Base-by-base conservation (phyloP, 352 stramenopile species). In the Phytophthora citrophthora region DNA sequence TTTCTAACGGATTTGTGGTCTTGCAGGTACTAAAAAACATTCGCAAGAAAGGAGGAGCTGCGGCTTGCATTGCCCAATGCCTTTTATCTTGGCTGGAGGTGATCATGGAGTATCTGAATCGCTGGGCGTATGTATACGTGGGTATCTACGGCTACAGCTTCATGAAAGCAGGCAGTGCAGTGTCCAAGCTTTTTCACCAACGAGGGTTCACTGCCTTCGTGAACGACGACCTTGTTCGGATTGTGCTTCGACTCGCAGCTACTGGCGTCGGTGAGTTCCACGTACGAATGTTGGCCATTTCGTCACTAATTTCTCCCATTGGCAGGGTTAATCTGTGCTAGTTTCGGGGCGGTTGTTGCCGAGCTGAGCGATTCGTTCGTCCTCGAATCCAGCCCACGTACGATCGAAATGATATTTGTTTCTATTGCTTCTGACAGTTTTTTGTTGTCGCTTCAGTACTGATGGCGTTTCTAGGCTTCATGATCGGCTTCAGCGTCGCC, bases 71-170 rank as follows among this genome's bases (percentile, higher is more conserved):
- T 53, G 79, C 72, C 18, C 68, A 94, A 54, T 94, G 86, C 56
- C 68, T 93, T 47, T 63, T 93, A n/a, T 65, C 64, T 43, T 92
- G 74, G 60, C 58, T 96, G 2, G 70, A 95, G 64, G 68, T 76
- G 26, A 65, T 95, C 41, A 85, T 96, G 58, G 68, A 94, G 67
- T 96, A 96, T 62, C 91, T 97, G 52, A 97, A 97, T 76, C 82
- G 76, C 11, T 97, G 89, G 91, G 93, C 93, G 1, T 98, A 94
- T 48, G 81, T 97, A 15, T 98, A 97, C 61, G 90, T 98, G 16
- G 93, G 91, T 2, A 80, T 98, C 56, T 93, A 93, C 68, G 84
- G 82, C 10, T 96, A 97, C 70, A 92, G 83, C 54, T 98, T 98
- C 70, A 81, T 89, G 6, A 79, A 97, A 44, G 86, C 90, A 8